Base-by-base conservation (phyloP, 345 rosid genomes). In the Syzygium grande region DNA sequence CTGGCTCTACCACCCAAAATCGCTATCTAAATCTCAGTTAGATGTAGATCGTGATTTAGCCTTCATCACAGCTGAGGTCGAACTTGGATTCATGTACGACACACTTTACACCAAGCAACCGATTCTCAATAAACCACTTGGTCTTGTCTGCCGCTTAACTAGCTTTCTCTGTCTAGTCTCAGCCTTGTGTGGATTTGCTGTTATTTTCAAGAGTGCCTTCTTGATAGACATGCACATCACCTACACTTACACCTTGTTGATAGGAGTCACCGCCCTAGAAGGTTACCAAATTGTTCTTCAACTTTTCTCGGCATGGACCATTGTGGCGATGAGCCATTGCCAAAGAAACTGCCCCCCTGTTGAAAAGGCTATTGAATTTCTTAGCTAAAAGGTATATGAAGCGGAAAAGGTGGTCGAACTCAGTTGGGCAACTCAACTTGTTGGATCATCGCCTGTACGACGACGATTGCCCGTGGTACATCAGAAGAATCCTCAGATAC, bases 51-150 rank as follows among this genome's bases (percentile, higher is more conserved):
- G 5, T 3, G 3, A 53, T 5, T 2, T 58, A 3, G 2, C 91
- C 14, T 90, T 93, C 59, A 51, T 85, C 61, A 78, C 92, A n/a
- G 79, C 91, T 56, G 94, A 88, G 88, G 89, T 89, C 84, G 94
- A 92, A 80, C 93, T 92, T 78, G 90, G 87, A 53, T 87, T 93
- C 86, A 86, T 92, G 87, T 92, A 90, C 9, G 94, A 91, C 52
- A 52, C 85, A 43, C 90, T 92, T 7, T 94, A 55, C 87, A 92
- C 95, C 1, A 94, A 94, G 86, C 90, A 91, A 2, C 46, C 65
- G 5, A 9, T 90, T 4, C 21, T 89, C 27, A 86, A 89, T 85
- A 16, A 87, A 2, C 2, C 13, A 43, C 23, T 6, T 0, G 93
- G 95, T n/a, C 34, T 86, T 65, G 0, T 56, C 79, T 87, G 87